Percentiles rank a stretch among this genome's conserved stretches.
These are phyloP conservation scores for Plasmopara viticola DNA, from an alignment of 352 stramenopile genomes.

Conservation along the genomic window DNA sequence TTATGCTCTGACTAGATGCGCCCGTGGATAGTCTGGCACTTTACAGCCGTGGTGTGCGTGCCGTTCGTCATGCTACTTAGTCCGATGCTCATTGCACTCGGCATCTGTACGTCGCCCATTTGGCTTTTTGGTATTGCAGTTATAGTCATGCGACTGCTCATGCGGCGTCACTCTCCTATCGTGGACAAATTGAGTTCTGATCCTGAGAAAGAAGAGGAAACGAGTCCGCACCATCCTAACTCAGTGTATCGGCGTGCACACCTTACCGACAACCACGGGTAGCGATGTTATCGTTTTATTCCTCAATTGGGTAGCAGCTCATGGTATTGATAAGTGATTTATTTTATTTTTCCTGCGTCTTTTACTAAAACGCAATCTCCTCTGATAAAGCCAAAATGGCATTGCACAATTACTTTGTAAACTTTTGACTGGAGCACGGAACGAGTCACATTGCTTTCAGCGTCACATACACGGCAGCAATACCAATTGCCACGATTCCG, in stretches of 20 bases:
- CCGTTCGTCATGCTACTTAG: constrained; percentile 69
- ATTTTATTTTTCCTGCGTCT: background rate
- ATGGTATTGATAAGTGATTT: background rate
- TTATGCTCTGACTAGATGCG: constrained; percentile 28
- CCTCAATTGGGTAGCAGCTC: background rate
- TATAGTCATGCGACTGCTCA: constrained; percentile 45
- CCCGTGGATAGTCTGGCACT: constrained; percentile 59
- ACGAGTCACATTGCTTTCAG: constrained; percentile 30
- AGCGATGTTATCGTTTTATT: constrained; percentile 21
- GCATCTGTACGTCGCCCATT: constrained; percentile 71
- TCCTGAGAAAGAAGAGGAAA: constrained; percentile 31
- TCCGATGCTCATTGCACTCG: constrained; percentile 69
- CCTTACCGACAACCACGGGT: constrained; percentile 22
- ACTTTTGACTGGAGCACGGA: background rate
- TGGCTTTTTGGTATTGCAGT: constrained; percentile 57
- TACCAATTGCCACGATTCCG: constrained; percentile 11
- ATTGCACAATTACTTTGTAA: background rate
- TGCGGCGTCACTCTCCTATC: constrained; percentile 25
- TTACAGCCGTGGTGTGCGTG: constrained; percentile 58
- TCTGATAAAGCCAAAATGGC: background rate
- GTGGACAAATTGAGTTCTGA: constrained; percentile 39
- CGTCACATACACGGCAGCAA: constrained; percentile 29
- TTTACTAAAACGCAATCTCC: background rate
- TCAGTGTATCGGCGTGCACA: constrained; percentile 40
- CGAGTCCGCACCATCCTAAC: constrained; percentile 38